A percentile compares a stretch with the other conserved stretches of the same genome.
phyloP scores from a whole-genome alignment of 108 stramenopile genomes.

The Hondaea fermentalgiana region DNA sequence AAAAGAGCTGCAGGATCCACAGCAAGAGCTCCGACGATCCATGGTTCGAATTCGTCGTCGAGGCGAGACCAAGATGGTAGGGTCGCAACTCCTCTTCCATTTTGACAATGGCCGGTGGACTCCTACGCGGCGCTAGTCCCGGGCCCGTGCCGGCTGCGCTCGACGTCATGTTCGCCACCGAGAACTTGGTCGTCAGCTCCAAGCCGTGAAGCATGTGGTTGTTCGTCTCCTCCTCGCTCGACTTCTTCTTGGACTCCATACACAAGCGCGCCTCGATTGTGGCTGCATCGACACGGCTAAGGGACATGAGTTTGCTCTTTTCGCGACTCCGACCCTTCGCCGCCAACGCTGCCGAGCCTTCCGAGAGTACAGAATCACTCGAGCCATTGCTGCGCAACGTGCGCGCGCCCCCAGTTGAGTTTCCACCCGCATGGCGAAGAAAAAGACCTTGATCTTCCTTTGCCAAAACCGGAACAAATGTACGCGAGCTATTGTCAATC shows the following conservation, averaged over 20 bases:
- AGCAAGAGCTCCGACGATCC: conserved; percentile 1
- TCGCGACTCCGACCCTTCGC: background rate
- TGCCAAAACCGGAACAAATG: background rate
- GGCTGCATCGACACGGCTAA: background rate
- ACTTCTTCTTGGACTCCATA: background rate
- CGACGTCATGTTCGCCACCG: background rate
- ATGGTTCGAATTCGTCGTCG: conserved; percentile 3
- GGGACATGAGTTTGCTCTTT: background rate
- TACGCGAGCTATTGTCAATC: conserved; percentile 8
- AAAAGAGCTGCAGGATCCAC: conserved; percentile 5
- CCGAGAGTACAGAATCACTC: background rate
- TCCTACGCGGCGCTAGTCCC: no score
- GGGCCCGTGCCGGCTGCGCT: background rate
- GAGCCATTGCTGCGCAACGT: background rate
- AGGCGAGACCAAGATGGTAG: background rate
- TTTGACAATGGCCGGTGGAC: background rate
- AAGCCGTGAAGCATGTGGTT: background rate
- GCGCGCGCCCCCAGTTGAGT: background rate
- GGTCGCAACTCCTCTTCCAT: background rate
- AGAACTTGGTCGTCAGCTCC: background rate
- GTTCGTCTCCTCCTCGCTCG: background rate
- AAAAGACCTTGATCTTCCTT: background rate
- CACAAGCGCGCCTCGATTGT: background rate
- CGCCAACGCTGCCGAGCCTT: background rate
- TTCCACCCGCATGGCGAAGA: background rate